A percentile compares a stretch with the other conserved stretches of the same genome.
These are phyloP conservation scores for Canna indica DNA, from an alignment of 176 grass and related monocot species.

Conservation along the genomic window DNA sequence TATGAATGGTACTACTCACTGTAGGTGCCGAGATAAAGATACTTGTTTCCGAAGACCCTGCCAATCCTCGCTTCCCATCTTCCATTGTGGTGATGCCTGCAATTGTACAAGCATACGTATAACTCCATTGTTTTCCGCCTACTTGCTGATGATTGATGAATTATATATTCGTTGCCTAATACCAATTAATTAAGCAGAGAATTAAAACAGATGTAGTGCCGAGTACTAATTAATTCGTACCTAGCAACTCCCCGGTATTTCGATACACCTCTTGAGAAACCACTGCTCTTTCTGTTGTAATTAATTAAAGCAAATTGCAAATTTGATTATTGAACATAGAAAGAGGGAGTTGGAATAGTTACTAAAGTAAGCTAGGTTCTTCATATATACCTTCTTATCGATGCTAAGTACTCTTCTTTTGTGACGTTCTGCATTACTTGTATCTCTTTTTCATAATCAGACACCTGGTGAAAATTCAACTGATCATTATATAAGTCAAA, in stretches of 20 bases:
- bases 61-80: conserved; percentile 62
- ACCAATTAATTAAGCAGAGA: too few species aligned
- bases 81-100: conserved; percentile 68
- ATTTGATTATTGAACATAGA: not conserved
- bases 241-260: conserved; percentile 71
- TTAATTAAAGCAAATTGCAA: not conserved
- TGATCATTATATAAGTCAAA: too few species aligned
- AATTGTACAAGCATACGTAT: not conserved
- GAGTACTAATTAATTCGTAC: conserved; percentile 11
- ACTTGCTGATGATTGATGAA: too few species aligned
- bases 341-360: not conserved
- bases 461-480: conserved; percentile 13
- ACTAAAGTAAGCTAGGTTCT: not conserved
- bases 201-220: too few species aligned
- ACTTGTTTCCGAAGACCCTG: conserved; percentile 66
- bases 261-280: conserved; percentile 61
- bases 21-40: conserved; percentile 68
- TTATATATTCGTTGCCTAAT: too few species aligned
- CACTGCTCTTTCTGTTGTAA: conserved; percentile 53
- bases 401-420: conserved; percentile 67
- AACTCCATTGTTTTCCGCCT: not conserved
- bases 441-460: conserved; percentile 53
- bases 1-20: conserved; percentile 14
- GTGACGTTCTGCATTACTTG: conserved; percentile 51
- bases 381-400: conserved; percentile 42